phyloP scores from a whole-genome alignment of 805 yeast genomes.

The Spathaspora hagerdaliae region DNA sequence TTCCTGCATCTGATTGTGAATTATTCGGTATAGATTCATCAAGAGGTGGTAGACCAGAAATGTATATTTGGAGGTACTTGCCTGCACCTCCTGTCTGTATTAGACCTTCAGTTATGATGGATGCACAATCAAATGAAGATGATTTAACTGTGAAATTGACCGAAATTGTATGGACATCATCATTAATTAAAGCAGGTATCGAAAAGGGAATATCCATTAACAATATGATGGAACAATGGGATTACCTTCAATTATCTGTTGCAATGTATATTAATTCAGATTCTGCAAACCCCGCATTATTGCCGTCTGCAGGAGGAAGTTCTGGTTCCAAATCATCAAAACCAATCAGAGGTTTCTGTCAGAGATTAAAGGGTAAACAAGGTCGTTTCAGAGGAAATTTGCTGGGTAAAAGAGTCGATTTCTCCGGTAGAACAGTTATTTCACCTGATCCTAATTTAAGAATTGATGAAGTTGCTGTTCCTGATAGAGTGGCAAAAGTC shows the following conservation, averaged over 20 bases:
- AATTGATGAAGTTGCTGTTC: slow-evolving; percentile 97
- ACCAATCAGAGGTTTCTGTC: slow-evolving; percentile 94
- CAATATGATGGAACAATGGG: slow-evolving; percentile 98
- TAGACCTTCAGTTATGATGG: slow-evolving; percentile 94
- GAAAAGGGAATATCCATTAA: slow-evolving; percentile 93
- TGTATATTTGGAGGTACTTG: slow-evolving; percentile 92
- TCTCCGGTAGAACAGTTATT: slow-evolving; percentile 96
- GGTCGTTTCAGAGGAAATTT: slow-evolving; percentile 98
- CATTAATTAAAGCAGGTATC: slow-evolving; percentile 88
- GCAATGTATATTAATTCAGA: slow-evolving; percentile 98
- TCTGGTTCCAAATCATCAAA: slow-evolving; percentile 49
- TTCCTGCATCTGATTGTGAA: slow-evolving; percentile 85
- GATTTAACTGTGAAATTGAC: slow-evolving; percentile 94
- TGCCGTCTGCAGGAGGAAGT: slow-evolving; percentile 65
- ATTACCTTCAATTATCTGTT: slow-evolving; percentile 86
- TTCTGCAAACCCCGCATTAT: slow-evolving; percentile 74
- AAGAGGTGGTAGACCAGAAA: slow-evolving; percentile 90
- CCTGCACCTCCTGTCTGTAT: slow-evolving; percentile 99
- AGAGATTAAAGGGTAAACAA: slow-evolving; percentile 95
- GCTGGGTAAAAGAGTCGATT: slow-evolving; percentile 98
- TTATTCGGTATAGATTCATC: slow-evolving; percentile 85
- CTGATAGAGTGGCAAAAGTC: slow-evolving; percentile 93
- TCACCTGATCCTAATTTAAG: slow-evolving; percentile 96
- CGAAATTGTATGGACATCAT: slow-evolving; percentile 96
- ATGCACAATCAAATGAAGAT: slow-evolving; percentile 91